These are phyloP conservation scores for Metarhizium humberi DNA, from an alignment of 2,329 filamentous ascomycete species.

Conservation along the genomic window DNA sequence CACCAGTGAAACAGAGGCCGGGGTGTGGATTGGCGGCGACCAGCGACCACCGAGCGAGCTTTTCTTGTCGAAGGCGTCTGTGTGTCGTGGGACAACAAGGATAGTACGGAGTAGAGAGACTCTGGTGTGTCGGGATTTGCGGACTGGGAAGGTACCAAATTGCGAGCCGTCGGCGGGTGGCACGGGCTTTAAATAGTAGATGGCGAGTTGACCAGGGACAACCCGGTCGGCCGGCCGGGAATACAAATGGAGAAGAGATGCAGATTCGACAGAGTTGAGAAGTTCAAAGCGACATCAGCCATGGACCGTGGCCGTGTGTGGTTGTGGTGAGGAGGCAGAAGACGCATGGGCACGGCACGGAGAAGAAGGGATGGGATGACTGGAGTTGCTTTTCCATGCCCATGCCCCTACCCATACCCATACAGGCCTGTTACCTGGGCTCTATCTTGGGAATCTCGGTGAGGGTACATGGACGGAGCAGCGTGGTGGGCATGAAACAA, in stretches of 20 bases:
- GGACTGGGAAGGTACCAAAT: not conserved
- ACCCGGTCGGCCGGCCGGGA: not conserved
- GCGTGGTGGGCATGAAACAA: not conserved
- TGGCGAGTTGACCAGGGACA: not conserved
- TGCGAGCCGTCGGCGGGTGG: not conserved
- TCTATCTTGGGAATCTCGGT: not conserved
- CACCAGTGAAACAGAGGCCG: constrained; percentile 11
- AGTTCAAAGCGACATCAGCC: not conserved
- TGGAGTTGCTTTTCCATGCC: not conserved
- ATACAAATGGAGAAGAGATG: not conserved
- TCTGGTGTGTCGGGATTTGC: not conserved
- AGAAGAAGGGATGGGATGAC: not conserved
- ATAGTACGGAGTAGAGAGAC: not conserved
- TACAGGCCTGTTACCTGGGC: not conserved
- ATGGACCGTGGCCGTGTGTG: no score
- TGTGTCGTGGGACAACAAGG: constrained; percentile 2
- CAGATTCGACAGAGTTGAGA: not conserved
- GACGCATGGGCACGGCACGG: not conserved
- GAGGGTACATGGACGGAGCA: not conserved
- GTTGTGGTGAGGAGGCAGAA: not conserved
- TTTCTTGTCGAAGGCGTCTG: constrained; percentile 2
- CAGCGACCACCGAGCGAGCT: constrained; percentile 7
- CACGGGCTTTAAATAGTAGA: not conserved
- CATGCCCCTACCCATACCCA: not conserved
- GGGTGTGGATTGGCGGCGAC: constrained; percentile 14